A percentile compares a stretch with the other conserved stretches of the same genome.
Evolutionary conservation across 176 grass and related monocot species (phyloP).

Genomic region (Otatea glauca): DNA sequence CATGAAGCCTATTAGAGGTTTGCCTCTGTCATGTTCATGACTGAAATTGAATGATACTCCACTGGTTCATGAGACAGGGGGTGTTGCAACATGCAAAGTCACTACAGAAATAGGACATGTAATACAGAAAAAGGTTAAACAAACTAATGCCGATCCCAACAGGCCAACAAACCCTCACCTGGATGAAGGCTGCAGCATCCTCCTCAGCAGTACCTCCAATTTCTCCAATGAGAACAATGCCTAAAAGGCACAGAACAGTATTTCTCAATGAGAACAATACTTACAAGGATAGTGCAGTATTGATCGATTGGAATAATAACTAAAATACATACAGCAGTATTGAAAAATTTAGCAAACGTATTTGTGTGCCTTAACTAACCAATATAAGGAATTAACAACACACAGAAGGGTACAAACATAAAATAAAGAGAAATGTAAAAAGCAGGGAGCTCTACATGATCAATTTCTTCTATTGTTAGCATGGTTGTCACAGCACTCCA

Average conservation of each 20-base stretch:
- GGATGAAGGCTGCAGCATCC: conserved; percentile 96
- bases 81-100: conserved; percentile 1
- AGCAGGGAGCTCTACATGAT: background rate
- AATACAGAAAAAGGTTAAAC: conserved; percentile 10
- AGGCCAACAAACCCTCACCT: conserved; percentile 56
- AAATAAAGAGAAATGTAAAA: background rate
- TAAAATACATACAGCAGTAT: background rate
- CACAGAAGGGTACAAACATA: background rate
- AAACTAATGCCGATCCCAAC: background rate
- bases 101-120: background rate
- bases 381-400: conserved; percentile 3
- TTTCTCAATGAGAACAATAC: conserved; percentile 34
- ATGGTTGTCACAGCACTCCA: too few species aligned
- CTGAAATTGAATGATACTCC: conserved; percentile 9
- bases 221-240: conserved; percentile 97
- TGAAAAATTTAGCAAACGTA: background rate
- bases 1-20: background rate
- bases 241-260: conserved; percentile 45
- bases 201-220: conserved; percentile 99
- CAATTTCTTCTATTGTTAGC: background rate
- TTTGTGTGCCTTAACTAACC: conserved; percentile 15
- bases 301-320: conserved; percentile 20
- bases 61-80: background rate
- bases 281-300: background rate
- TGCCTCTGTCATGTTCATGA: background rate